Percentiles rank a stretch among this genome's conserved stretches.
phyloP scores from a whole-genome alignment of 2,329 filamentous ascomycete species.

The Aspergillus sp. region DNA sequence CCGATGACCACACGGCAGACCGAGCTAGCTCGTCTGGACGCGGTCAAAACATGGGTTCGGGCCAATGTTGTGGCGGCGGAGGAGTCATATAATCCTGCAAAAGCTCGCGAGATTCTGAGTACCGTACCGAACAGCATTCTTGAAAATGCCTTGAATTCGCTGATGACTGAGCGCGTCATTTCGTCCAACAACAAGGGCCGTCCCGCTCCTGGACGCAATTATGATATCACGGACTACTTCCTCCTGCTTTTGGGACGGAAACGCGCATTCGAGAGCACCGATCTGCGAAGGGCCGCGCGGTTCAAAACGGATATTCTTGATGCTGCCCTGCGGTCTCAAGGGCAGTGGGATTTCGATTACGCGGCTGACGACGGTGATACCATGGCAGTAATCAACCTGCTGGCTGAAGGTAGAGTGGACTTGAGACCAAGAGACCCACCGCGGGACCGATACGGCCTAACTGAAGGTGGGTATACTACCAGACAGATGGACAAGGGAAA shows the following conservation, averaged over 20 bases:
- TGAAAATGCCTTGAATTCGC: conserved; percentile 37
- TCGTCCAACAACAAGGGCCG: conserved; percentile 38
- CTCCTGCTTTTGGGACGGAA: conserved; percentile 37
- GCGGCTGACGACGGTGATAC: conserved; percentile 44
- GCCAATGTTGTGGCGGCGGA: conserved; percentile 46
- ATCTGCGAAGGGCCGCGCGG: conserved; percentile 38
- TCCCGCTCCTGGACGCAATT: conserved; percentile 41
- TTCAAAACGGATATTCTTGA: conserved; percentile 47
- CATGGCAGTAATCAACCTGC: conserved; percentile 43
- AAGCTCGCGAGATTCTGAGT: conserved; percentile 35
- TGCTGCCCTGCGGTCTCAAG: conserved; percentile 28
- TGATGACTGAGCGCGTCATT: conserved; percentile 41
- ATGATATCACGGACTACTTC: conserved; percentile 43
- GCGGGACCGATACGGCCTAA: conserved; percentile 45
- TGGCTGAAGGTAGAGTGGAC: conserved; percentile 32
- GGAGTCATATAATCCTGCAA: conserved; percentile 36
- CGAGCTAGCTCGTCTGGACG: conserved; percentile 28
- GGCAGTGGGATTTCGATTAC: conserved; percentile 32
- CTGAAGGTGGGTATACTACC: conserved; percentile 46
- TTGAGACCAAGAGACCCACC: conserved; percentile 40
- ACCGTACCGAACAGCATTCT: conserved; percentile 34
- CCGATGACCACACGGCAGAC: conserved; percentile 11
- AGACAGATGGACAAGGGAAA: conserved; percentile 44
- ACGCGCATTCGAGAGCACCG: conserved; percentile 37
- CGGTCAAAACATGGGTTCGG: conserved; percentile 48